A percentile compares a stretch with the other conserved stretches of the same genome.
Evolutionary conservation across 2,329 filamentous ascomycete species (phyloP).

Genomic region (Moelleriella libera): DNA sequence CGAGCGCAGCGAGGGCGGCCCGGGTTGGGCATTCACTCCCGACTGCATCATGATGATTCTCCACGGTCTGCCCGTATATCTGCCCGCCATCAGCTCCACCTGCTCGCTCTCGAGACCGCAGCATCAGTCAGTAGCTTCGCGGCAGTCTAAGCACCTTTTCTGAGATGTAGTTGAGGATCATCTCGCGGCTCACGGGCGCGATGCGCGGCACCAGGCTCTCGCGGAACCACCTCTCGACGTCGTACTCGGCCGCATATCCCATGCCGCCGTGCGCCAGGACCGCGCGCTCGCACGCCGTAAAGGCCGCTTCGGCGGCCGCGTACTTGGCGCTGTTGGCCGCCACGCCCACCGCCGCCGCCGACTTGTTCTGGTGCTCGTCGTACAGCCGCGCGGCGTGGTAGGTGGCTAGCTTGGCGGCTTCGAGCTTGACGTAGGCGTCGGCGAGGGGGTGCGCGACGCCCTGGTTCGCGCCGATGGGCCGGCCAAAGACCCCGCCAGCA

Average conservation of each 20-base stretch:
- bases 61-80: background rate
- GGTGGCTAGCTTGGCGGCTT: constrained; percentile 49
- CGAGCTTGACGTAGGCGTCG: constrained; percentile 49
- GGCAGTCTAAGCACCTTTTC: constrained; percentile 56
- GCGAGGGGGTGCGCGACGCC: constrained; percentile 52
- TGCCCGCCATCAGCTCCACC: background rate
- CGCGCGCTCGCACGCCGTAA: constrained; percentile 45
- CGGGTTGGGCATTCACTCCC: too few relatives aligned
- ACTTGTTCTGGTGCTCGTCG: constrained; percentile 28
- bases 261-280: constrained; percentile 48
- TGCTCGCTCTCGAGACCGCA: background rate
- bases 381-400: constrained; percentile 53
- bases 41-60: too few relatives aligned
- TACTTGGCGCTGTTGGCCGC: constrained; percentile 61
- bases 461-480: constrained; percentile 53
- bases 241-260: constrained; percentile 51
- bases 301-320: constrained; percentile 50
- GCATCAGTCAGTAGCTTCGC: constrained; percentile 41
- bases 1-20: too few relatives aligned
- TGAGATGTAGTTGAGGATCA: constrained; percentile 62
- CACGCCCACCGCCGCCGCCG: constrained; percentile 42
- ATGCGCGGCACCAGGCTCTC: constrained; percentile 52
- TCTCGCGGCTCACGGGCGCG: constrained; percentile 52
- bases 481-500: constrained; percentile 60
- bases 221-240: constrained; percentile 51